Percentiles rank a stretch among this genome's conserved stretches.
Conservation (phyloP, 2,329 filamentous ascomycete species). For the Gaeumannomyces sp. region DNA sequence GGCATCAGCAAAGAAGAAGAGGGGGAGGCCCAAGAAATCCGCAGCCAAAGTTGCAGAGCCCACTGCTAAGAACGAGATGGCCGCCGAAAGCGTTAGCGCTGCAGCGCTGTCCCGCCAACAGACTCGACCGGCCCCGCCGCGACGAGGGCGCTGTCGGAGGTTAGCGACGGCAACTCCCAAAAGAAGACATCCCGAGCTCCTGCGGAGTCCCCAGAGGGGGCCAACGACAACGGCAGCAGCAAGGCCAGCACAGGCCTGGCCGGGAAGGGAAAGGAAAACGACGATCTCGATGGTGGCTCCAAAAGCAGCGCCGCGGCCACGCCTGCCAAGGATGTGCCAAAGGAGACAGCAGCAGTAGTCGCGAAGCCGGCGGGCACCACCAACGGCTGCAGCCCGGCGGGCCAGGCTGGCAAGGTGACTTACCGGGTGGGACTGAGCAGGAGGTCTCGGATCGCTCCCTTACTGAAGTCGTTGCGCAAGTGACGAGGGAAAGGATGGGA, state of each 20-base stretch:
- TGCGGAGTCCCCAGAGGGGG: not conserved
- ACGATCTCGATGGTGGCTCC: not conserved
- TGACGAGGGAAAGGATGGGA: conserved; percentile 6
- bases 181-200: not conserved
- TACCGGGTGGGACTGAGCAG: conserved; percentile 48
- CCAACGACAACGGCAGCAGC: not conserved
- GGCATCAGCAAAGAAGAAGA: conserved; percentile 25
- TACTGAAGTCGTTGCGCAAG: conserved; percentile 44
- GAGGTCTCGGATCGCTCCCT: conserved; percentile 41
- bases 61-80: not conserved
- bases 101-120: not conserved
- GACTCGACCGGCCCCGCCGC: not conserved
- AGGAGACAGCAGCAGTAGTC: conserved; percentile 4
- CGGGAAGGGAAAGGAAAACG: not conserved
- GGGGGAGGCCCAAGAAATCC: conserved; percentile 37
- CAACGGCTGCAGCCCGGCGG: conserved; percentile 15
- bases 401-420: conserved; percentile 32
- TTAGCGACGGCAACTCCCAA: not conserved
- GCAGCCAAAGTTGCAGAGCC: conserved; percentile 15
- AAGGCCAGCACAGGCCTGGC: not conserved
- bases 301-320: not conserved
- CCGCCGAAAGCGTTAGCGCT: not conserved
- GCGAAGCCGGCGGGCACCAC: conserved; percentile 9
- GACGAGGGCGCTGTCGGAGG: not conserved
- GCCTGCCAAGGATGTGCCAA: conserved; percentile 9